These are phyloP conservation scores for Epichloe typhina DNA, from an alignment of 2,329 filamentous ascomycete species.

Conservation along the genomic window DNA sequence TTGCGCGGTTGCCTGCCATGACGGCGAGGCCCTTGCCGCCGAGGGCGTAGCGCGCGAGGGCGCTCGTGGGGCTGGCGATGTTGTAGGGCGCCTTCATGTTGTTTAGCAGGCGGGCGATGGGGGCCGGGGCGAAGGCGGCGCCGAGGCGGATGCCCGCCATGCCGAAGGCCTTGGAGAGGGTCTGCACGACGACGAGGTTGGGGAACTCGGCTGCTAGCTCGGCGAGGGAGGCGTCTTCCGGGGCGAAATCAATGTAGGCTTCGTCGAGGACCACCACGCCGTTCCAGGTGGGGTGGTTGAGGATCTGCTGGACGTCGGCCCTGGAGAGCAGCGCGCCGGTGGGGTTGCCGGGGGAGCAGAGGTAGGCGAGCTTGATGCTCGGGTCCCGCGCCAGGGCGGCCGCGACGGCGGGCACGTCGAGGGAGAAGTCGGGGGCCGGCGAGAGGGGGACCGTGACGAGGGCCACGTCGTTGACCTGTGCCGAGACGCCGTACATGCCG, in stretches of 20 bases:
- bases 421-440: conserved; percentile 54
- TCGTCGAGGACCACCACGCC: conserved; percentile 88
- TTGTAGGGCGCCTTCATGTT: conserved; percentile 95
- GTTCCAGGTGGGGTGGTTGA: conserved; percentile 88
- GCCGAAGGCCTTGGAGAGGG: conserved; percentile 93
- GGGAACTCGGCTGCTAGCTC: conserved; percentile 89
- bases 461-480: conserved; percentile 82
- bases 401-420: conserved; percentile 59
- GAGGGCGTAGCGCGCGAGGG: conserved; percentile 64
- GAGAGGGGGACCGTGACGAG: conserved; percentile 79
- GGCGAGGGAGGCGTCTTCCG: conserved; percentile 62
- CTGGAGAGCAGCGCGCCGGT: conserved; percentile 71
- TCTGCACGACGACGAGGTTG: conserved; percentile 96
- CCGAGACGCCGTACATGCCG: conserved; percentile 94
- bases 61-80: conserved; percentile 75
- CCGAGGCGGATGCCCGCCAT: conserved; percentile 88
- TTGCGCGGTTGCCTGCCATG: conserved; percentile 59
- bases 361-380: conserved; percentile 75
- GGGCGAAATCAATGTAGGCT: conserved; percentile 89
- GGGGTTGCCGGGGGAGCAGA: conserved; percentile 92
- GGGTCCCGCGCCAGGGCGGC: conserved; percentile 44
- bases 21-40: conserved; percentile 50
- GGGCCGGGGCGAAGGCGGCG: conserved; percentile 63
- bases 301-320: conserved; percentile 55
- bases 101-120: conserved; percentile 72